A percentile compares a stretch with the other conserved stretches of the same genome.
These are phyloP conservation scores for Coriolopsis trogii DNA, from an alignment of 1,284 basidiomycete genomes.

Conservation along the genomic window DNA sequence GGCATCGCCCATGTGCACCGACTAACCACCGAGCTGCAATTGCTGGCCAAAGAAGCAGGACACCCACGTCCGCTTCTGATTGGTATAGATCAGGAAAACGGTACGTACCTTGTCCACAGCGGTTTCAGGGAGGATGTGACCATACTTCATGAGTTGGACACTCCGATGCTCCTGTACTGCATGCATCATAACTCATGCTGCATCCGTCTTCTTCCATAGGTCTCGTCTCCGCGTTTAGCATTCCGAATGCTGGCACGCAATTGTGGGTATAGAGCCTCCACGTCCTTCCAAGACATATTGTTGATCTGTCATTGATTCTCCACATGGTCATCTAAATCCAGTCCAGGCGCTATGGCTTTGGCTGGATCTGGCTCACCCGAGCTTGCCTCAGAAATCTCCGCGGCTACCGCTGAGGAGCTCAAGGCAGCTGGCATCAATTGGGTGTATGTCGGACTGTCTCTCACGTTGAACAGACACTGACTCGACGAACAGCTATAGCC, in stretches of 20 bases:
- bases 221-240: slow-evolving; percentile 66
- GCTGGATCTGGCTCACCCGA: slow-evolving; percentile 54
- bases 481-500: slow-evolving; percentile 39
- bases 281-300: slow-evolving; percentile 25
- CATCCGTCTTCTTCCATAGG: slow-evolving; percentile 41
- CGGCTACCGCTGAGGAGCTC: slow-evolving; percentile 57
- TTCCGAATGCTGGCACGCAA: slow-evolving; percentile 56
- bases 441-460: slow-evolving; percentile 44
- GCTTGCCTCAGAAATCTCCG: slow-evolving; percentile 49
- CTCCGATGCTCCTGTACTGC: no score
- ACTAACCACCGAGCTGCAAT: slow-evolving; percentile 53
- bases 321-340: slow-evolving; percentile 27
- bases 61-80: slow-evolving; percentile 61
- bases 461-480: neutral
- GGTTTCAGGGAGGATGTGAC: no score
- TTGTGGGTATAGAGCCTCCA: no score
- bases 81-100: slow-evolving; percentile 75
- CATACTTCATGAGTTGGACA: no score
- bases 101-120: slow-evolving; percentile 40
- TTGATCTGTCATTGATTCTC: neutral
- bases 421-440: slow-evolving; percentile 67
- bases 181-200: neutral
- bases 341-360: slow-evolving; percentile 74
- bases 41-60: slow-evolving; percentile 56
- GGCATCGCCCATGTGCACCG: slow-evolving; percentile 53